Conservation (phyloP, 83 land plant genomes). For the Thuja plicata region DNA sequence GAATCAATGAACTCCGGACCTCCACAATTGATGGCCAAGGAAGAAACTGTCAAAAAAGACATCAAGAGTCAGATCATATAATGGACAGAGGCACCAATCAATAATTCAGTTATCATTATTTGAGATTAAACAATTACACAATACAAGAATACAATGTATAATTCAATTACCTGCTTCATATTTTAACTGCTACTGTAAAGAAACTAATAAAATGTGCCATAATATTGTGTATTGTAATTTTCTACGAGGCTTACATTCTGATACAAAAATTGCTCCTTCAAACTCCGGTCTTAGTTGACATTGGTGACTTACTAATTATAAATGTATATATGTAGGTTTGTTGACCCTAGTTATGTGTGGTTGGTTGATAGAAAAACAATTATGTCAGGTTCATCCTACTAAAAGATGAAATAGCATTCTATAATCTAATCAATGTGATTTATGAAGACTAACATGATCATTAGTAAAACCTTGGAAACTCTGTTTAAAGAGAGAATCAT, state of each 20-base stretch:
- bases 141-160: background rate
- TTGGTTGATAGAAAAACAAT: background rate
- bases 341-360: background rate
- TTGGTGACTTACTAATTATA: background rate
- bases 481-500: background rate
- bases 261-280: background rate
- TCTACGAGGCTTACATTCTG: background rate
- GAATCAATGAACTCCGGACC: slow-evolving; percentile 13
- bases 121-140: background rate
- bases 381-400: background rate
- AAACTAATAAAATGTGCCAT: background rate
- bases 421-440: background rate
- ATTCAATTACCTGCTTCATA: background rate
- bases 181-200: background rate
- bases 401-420: background rate
- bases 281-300: background rate
- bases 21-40: slow-evolving; percentile 33
- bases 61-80: background rate
- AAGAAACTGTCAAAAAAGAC: slow-evolving; percentile 9
- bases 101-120: background rate
- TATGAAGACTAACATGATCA: background rate
- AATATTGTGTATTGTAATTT: background rate
- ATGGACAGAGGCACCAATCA: background rate
- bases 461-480: background rate
- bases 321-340: background rate